A percentile compares a stretch with the other conserved stretches of the same genome.
Conservation (phyloP, 2,329 filamentous ascomycete species). For the Monascus ruber region DNA sequence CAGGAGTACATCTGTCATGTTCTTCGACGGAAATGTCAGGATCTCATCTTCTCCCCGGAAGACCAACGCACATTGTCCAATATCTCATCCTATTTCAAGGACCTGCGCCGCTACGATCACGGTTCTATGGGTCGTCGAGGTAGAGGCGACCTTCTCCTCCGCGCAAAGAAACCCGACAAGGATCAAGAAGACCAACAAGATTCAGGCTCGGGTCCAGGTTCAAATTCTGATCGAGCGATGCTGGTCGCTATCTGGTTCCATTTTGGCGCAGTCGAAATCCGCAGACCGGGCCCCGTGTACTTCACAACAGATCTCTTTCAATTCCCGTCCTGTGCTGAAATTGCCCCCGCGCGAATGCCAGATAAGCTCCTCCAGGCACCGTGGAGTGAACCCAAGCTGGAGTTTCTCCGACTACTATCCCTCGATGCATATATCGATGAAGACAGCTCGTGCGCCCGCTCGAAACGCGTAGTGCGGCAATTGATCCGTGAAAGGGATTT, state of each 20-base stretch:
- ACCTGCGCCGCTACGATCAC: conserved; percentile 11
- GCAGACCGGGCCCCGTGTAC: conserved; percentile 14
- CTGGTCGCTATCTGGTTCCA: conserved; percentile 27
- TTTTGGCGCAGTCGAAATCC: conserved; percentile 25
- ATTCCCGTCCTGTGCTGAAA: conserved; percentile 18
- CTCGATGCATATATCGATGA: conserved; percentile 28
- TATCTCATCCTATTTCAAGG: conserved; percentile 14
- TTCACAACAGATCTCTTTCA: conserved; percentile 23
- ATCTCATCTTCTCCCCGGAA: conserved; percentile 15
- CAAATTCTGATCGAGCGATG: neutral
- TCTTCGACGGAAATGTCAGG: conserved; percentile 17
- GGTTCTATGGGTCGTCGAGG: conserved; percentile 14
- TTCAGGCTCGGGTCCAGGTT: neutral
- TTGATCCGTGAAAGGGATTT: conserved; percentile 26
- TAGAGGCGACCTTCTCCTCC: conserved; percentile 21
- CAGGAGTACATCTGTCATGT: conserved; percentile 25
- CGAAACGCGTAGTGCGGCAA: conserved; percentile 18
- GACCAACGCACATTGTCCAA: conserved; percentile 13
- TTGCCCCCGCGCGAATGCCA: conserved; percentile 23
- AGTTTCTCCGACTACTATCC: conserved; percentile 27
- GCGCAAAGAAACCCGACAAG: conserved; percentile 5
- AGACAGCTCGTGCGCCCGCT: conserved; percentile 16
- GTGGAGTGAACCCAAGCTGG: conserved; percentile 29
- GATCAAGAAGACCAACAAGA: conserved; percentile 9
- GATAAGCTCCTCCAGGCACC: conserved; percentile 26